phyloP scores from a whole-genome alignment of 2,329 filamentous ascomycete species.

The Colletotrichum sp. region DNA sequence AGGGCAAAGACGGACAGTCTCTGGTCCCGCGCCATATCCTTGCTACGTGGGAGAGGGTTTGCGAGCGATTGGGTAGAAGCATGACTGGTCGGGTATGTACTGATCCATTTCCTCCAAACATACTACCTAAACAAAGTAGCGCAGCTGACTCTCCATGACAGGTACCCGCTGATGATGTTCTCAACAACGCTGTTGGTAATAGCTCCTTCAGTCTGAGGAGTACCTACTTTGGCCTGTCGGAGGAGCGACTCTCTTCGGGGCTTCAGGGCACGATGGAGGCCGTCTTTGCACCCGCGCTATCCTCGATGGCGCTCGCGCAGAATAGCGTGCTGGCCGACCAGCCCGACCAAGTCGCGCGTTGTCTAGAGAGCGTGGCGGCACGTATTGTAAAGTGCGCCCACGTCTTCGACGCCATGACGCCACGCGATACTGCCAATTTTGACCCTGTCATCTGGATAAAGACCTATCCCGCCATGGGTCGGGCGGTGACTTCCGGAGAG shows the following conservation, averaged over 20 bases:
- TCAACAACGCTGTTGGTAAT: slow-evolving; percentile 14
- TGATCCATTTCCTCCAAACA: neutral
- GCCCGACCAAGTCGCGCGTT: neutral
- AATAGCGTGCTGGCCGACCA: slow-evolving; percentile 5
- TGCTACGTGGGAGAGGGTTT: slow-evolving; percentile 1
- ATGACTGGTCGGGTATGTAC: slow-evolving; percentile 9
- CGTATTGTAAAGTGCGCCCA: neutral
- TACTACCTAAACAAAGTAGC: neutral
- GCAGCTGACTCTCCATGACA: neutral
- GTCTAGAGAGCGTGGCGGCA: slow-evolving; percentile 8
- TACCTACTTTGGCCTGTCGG: slow-evolving; percentile 8
- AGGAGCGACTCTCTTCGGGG: slow-evolving; percentile 11
- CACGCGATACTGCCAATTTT: slow-evolving; percentile 5
- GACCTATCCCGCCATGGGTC: slow-evolving; percentile 16
- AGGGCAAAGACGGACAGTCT: neutral
- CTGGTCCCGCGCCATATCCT: slow-evolving; percentile 6
- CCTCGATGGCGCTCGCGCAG: slow-evolving; percentile 8
- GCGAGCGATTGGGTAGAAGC: neutral
- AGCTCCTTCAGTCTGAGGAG: neutral
- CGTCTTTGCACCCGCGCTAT: slow-evolving; percentile 8
- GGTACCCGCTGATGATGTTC: slow-evolving; percentile 17
- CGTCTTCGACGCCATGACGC: slow-evolving; percentile 13
- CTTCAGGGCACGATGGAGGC: slow-evolving; percentile 13
- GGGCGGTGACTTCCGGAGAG: slow-evolving; percentile 2
- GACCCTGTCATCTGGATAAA: slow-evolving; percentile 20